Evolutionary conservation across 257 asterid species (phyloP), one percentile per base, ranked within the genome.

Genomic region (Penstemon newberryi): DNA sequence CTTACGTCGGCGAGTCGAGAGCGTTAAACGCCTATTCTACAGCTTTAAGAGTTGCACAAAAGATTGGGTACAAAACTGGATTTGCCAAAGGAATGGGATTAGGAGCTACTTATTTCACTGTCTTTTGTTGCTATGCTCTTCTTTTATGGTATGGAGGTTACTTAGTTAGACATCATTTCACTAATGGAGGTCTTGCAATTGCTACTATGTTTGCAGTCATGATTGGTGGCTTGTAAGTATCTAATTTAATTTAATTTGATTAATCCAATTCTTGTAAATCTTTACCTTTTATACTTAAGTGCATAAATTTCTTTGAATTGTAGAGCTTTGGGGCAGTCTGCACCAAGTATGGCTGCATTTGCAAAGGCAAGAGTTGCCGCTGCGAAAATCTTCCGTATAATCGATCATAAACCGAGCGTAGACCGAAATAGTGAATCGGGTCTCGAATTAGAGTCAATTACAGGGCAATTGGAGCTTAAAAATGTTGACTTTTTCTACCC

Each of bases 221-320:
- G 98, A 89, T 91, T n/a, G 98, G 98, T 77, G 98, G 98, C 50
- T 73, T 91, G 96, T 91, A 80, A 86, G 97, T 87, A 60, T 38
- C 63, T 25, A 25, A 15, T 15, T 15, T 15, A 15, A 15, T 25
- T 25, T 25, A 25, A 1, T 25, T 25, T 25, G 2, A 25, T 25
- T 8, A 4, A 10, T 4, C 53, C 57, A 54, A 18, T 55, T 8
- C 45, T 37, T 5, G 37, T 36, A 33, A 49, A 41, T 39, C 3
- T 51, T 3, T n/a, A 63, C 6, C n/a, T 56, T 37, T 37, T 25
- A 45, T n/a, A 5, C 38, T 8, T 46, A 55, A 33, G 33, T 65
- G 6, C 10, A 57, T 53, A 0, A 11, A 43, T 59, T 1, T 61
- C 6, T 70, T 55, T 75, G n/a, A 5, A 39, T 76, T 13, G 60